Conservation (phyloP, 2,329 filamentous ascomycete genomes). For the Ceratocystis cubensis region DNA sequence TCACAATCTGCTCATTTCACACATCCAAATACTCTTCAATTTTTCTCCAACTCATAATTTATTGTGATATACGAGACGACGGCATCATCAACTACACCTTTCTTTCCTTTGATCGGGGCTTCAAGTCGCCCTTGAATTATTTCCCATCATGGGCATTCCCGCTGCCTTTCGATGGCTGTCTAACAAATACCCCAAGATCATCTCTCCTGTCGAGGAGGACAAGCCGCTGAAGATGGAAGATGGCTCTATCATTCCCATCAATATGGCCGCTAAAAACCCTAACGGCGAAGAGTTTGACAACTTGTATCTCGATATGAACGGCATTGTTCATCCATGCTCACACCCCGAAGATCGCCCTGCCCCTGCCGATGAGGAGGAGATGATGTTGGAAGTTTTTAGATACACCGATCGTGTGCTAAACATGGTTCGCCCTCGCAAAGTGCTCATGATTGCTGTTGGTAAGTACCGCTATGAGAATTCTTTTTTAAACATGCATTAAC, state of each 20-base stretch:
- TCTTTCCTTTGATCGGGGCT: background rate
- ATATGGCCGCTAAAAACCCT: slow-evolving; percentile 73
- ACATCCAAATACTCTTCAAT: background rate
- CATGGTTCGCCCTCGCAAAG: slow-evolving; percentile 91
- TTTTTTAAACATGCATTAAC: slow-evolving; percentile 19
- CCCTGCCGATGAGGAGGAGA: slow-evolving; percentile 89
- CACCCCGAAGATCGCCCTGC: slow-evolving; percentile 89
- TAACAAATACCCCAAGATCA: slow-evolving; percentile 94
- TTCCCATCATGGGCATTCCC: slow-evolving; percentile 68
- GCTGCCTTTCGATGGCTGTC: slow-evolving; percentile 94
- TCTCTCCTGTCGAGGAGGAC: slow-evolving; percentile 82
- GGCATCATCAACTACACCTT: too few relatives aligned
- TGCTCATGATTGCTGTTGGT: slow-evolving; percentile 96
- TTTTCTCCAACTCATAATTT: background rate
- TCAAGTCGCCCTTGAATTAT: background rate
- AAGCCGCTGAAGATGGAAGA: slow-evolving; percentile 65
- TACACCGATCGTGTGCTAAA: slow-evolving; percentile 98
- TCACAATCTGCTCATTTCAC: background rate
- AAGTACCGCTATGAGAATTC: slow-evolving; percentile 28
- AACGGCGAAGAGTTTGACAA: slow-evolving; percentile 98
- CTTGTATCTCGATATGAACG: slow-evolving; percentile 97
- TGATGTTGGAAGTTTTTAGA: slow-evolving; percentile 97
- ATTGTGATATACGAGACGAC: background rate
- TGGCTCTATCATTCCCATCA: slow-evolving; percentile 71
- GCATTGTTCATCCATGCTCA: slow-evolving; percentile 96